These are phyloP conservation scores for Podosphaera xanthii DNA, from an alignment of 2,329 filamentous ascomycete genomes.

Conservation along the genomic window DNA sequence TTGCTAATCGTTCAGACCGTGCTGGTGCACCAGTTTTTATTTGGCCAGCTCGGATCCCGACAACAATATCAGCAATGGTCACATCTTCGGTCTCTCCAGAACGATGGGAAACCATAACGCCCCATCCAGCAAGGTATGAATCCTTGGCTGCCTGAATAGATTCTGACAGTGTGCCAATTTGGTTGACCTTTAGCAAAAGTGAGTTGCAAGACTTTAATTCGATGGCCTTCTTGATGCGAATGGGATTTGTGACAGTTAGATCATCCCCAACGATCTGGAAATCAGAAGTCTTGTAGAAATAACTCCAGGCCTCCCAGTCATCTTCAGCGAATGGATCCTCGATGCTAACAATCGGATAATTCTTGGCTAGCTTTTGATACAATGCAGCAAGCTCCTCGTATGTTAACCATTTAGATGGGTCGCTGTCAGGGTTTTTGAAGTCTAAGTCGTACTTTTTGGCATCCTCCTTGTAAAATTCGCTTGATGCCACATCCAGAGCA, in stretches of 20 bases:
- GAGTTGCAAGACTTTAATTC: conserved; percentile 98
- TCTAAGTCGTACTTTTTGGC: conserved; percentile 99
- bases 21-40: conserved; percentile 97
- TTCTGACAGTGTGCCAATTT: conserved; percentile 97
- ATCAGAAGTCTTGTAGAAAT: conserved; percentile 98
- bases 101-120: conserved; percentile 98
- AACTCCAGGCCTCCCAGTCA: conserved; percentile 99
- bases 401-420: conserved; percentile 91
- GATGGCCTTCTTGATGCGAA: conserved; percentile 98
- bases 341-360: conserved; percentile 97
- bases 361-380: conserved; percentile 69
- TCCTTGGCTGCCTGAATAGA: conserved; percentile 99
- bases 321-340: conserved; percentile 99
- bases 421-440: conserved; percentile 99
- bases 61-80: conserved; percentile 93
- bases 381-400: conserved; percentile 90
- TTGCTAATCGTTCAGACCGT: conserved; percentile 92
- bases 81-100: conserved; percentile 99
- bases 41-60: conserved; percentile 88
- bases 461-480: conserved; percentile 96
- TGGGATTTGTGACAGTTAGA: conserved; percentile 95
- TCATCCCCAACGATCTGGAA: conserved; percentile 98
- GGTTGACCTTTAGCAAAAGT: conserved; percentile 98
- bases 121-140: conserved; percentile 86
- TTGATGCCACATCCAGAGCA: conserved; percentile 96